These are phyloP conservation scores for Calcarisporium arbuscula DNA, from an alignment of 2,329 filamentous ascomycete genomes.

Conservation along the genomic window DNA sequence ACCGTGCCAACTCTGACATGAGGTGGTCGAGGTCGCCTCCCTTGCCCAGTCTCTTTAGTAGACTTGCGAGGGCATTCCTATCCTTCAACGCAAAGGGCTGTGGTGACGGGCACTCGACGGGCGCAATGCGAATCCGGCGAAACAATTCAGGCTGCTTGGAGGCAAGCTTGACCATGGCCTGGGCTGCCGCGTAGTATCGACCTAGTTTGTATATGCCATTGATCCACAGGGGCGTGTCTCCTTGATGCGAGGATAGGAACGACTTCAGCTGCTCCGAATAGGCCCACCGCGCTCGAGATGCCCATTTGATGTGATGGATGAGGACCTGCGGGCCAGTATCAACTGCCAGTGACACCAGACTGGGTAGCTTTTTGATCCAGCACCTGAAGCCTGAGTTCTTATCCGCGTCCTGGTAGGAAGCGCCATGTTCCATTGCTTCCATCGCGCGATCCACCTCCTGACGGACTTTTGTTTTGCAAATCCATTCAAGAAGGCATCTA, in stretches of 20 bases:
- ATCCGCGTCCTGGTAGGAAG: background rate
- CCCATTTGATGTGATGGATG: slow-evolving; percentile 12
- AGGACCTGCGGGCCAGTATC: too few species aligned
- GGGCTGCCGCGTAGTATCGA: slow-evolving; percentile 17
- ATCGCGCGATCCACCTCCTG: too few species aligned
- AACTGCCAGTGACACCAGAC: too few species aligned
- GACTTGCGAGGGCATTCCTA: background rate
- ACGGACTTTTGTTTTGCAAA: too few species aligned
- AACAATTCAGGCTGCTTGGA: slow-evolving; percentile 4
- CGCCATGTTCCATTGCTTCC: background rate
- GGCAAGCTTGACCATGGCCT: slow-evolving; percentile 17
- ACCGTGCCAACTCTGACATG: background rate
- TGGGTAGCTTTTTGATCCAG: too few species aligned
- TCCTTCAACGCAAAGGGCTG: background rate
- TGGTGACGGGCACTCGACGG: background rate
- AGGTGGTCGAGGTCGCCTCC: too few species aligned
- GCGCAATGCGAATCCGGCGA: background rate
- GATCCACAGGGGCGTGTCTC: slow-evolving; percentile 10
- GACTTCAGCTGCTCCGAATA: slow-evolving; percentile 14
- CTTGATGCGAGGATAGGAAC: slow-evolving; percentile 2
- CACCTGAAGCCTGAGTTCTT: background rate
- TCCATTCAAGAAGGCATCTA: slow-evolving; percentile 7
- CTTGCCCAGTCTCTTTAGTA: background rate
- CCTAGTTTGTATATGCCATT: slow-evolving; percentile 16
- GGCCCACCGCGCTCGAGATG: slow-evolving; percentile 14